phyloP scores from a whole-genome alignment of 352 stramenopile genomes.

The Phytophthora hibernalis region DNA sequence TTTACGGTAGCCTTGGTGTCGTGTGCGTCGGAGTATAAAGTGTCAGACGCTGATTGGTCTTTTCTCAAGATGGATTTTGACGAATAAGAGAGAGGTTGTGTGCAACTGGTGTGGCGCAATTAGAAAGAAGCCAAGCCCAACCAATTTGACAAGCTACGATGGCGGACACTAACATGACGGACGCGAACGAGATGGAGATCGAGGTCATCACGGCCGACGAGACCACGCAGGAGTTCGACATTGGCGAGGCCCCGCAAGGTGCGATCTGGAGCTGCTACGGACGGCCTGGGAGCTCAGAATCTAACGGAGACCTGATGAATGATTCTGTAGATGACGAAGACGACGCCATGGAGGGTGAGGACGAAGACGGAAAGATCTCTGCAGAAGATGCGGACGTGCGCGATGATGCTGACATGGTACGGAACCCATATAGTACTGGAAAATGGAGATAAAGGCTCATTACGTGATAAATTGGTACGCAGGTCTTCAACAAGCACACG shows the following conservation, averaged over 20 bases:
- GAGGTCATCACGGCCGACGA: conserved; percentile 88
- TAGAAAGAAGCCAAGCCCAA: conserved; percentile 21
- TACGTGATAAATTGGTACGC: conserved; percentile 6
- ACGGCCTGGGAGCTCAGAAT: neutral
- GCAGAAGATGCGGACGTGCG: conserved; percentile 73
- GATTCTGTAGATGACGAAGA: conserved; percentile 61
- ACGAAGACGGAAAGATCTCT: conserved; percentile 69
- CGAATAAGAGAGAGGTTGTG: conserved; percentile 25
- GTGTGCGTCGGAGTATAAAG: conserved; percentile 32
- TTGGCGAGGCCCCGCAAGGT: conserved; percentile 83
- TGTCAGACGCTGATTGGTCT: conserved; percentile 45
- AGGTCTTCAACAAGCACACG: conserved; percentile 84
- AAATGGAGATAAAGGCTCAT: neutral
- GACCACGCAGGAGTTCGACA: conserved; percentile 81
- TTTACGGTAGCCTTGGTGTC: conserved; percentile 27
- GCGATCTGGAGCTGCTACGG: conserved; percentile 1
- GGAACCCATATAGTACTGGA: neutral
- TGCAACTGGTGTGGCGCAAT: neutral
- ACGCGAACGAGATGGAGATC: conserved; percentile 65
- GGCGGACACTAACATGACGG: conserved; percentile 36
- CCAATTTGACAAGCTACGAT: conserved; percentile 35
- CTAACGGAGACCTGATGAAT: conserved; percentile 2
- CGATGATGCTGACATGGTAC: conserved; percentile 78
- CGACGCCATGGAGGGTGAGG: conserved; percentile 69
- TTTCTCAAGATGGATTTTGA: conserved; percentile 15